Evolutionary conservation across 1,284 basidiomycete species (phyloP), one percentile per base, ranked within the genome.

Genomic region (Earliella scabrosa): DNA sequence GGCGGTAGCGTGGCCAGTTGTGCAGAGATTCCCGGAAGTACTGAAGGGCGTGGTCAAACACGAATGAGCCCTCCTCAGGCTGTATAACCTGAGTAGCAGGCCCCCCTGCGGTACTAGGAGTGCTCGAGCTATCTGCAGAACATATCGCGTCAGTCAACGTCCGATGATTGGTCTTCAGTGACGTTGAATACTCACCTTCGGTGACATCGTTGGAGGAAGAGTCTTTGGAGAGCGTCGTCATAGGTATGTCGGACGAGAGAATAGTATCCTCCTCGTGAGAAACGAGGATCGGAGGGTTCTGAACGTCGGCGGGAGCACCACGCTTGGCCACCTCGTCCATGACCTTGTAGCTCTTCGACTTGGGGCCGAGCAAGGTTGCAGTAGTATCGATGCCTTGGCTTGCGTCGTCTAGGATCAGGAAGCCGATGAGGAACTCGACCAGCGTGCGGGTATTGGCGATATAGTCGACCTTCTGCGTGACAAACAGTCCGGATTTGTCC

Each of bases 381-480:
- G 47, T 50, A 14, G n/a, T 23, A 34, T 55, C 47, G 10, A 50
- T 6, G 18, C 46, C 46, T 29, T 49, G 53, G 13, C 14, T 9
- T 4, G 26, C 13, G 32, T 43, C 45, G 40, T 20, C 23, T 24
- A 54, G 46, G 2, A 18, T 10, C 16, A 16, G 14, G n/a, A 55
- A 55, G 2, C 29, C 32, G 10, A n/a, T n/a, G 14, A 55, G 26
- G 36, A 55, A 32, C 24, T 38, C 21, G 34, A 45, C 18, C 3
- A 55, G 41, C 3, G 18, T 11, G 13, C 24, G 26, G 23, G 39
- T 47, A 3, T 45, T 24, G 8, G 18, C 14, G 14, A 59, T 46
- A 26, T 55, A 55, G 46, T 45, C 32, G 23, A 44, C 2, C 20
- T 40, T 46, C 23, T 49, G 8, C 9, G 53, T 45, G 8, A 58